Evolutionary conservation across 768 basidiomycete genomes (phyloP), one percentile per base, ranked within the genome.

Genomic region (Russula emetica): DNA sequence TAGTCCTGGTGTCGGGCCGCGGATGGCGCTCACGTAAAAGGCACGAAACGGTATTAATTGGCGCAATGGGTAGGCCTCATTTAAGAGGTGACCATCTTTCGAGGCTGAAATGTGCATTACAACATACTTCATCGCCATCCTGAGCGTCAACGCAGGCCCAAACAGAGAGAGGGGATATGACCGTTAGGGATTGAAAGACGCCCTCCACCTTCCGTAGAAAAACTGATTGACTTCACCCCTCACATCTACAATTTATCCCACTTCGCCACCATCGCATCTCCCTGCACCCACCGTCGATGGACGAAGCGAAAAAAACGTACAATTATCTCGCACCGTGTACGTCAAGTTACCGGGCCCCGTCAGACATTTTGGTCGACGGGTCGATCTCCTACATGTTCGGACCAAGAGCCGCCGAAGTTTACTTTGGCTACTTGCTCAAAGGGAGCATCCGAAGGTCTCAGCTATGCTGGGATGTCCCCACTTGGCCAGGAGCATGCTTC

Each of bases 401-500:
- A 14, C 20, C 56, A 13, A 6, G 22, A 28, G 28, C 11, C n/a
- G 10, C 42, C 20, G 42, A 45, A 44, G 11, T 13, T 11, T 57
- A 57, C n/a, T 57, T 57, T 22, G 14, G 42, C n/a, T 7, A 45
- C 11, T n/a, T 57, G 2, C n/a, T 57, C 42, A 57, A 57, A 42
- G 56, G 14, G 13, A 28, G 10, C 6, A 34, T 57, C 42, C 56
- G n/a, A 10, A 5, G 20, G 20, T 32, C 56, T 45, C 42, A 32
- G 20, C 28, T 57, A 16, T 32, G 42, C n/a, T 57, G 56, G 56
- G 20, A 57, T 6, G 42, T 57, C 56, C 42, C 28, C n/a, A n/a
- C 18, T 14, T 45, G 56, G 56, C 56, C 56, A 30, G 56, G 56
- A 13, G 56, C 42, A 6, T 57, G 56, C n/a, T 57, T 57, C n/a